phyloP scores from a whole-genome alignment of 768 basidiomycete species.

The Paxillus rubicundulus region DNA sequence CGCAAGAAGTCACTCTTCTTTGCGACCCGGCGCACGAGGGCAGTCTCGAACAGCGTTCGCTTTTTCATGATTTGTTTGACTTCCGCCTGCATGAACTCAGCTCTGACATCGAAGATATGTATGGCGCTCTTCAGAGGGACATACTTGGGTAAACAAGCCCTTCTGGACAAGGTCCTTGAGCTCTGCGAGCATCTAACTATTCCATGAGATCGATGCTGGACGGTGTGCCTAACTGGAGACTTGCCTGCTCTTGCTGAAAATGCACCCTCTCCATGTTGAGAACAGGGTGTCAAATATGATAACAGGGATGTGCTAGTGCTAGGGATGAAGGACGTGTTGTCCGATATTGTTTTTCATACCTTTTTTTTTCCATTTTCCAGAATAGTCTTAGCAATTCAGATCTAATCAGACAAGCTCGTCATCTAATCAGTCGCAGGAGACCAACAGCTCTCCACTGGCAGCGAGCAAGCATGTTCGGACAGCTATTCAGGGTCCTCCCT shows the following conservation, averaged over 20 bases:
- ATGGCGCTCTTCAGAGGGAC: slow-evolving; percentile 17
- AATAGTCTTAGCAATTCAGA: slow-evolving; percentile 7
- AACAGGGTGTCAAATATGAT: neutral
- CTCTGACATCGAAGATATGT: neutral
- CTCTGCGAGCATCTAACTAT: slow-evolving; percentile 84
- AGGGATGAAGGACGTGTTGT: neutral
- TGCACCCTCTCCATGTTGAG: slow-evolving; percentile 88
- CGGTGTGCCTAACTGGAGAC: slow-evolving; percentile 5
- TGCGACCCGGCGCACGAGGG: slow-evolving; percentile 78
- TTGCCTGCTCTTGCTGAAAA: slow-evolving; percentile 87
- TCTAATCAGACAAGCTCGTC: slow-evolving; percentile 15
- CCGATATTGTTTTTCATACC: neutral
- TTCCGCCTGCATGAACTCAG: slow-evolving; percentile 52
- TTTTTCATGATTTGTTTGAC: slow-evolving; percentile 82
- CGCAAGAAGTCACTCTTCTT: slow-evolving; percentile 87
- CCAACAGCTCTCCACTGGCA: neutral
- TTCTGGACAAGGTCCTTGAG: slow-evolving; percentile 89
- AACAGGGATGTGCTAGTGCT: neutral
- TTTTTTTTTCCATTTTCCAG: neutral
- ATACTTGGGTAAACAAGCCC: slow-evolving; percentile 76
- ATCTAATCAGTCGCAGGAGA: no score
- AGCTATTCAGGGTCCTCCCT: neutral
- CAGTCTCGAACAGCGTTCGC: slow-evolving; percentile 79
- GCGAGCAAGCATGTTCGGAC: neutral
- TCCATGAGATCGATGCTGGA: slow-evolving; percentile 3